Conservation (phyloP, 176 grass and related monocot genomes). For the Microstegium vimineum region DNA sequence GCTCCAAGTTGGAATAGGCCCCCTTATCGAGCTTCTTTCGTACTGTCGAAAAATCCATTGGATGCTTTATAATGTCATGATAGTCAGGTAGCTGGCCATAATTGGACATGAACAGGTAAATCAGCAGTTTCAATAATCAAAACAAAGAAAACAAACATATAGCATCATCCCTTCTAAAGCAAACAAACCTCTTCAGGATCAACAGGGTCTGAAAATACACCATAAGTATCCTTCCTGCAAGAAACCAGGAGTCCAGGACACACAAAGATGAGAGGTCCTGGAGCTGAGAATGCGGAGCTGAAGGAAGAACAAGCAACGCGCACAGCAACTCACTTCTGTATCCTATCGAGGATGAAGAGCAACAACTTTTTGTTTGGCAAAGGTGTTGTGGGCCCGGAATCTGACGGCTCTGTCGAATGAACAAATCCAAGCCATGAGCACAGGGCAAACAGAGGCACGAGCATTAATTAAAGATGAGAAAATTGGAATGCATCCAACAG, state of each 20-base stretch:
- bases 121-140: slow-evolving; percentile 14
- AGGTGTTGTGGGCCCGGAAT: slow-evolving; percentile 89
- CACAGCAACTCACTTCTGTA: slow-evolving; percentile 91
- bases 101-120: slow-evolving; percentile 27
- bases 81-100: slow-evolving; percentile 83
- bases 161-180: not conserved
- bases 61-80: slow-evolving; percentile 88
- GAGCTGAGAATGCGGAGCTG: not conserved
- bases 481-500: slow-evolving; percentile 25
- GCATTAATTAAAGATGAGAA: slow-evolving; percentile 46
- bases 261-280: not conserved
- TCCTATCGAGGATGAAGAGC: slow-evolving; percentile 86
- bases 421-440: slow-evolving; percentile 37
- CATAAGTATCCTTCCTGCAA: slow-evolving; percentile 94
- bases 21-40: slow-evolving; percentile 66
- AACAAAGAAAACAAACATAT: slow-evolving; percentile 12
- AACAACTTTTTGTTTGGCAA: slow-evolving; percentile 98
- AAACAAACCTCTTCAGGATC: slow-evolving; percentile 90
- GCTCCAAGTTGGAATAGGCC: slow-evolving; percentile 70
- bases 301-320: slow-evolving; percentile 8
- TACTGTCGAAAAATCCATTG: slow-evolving; percentile 93
- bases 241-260: slow-evolving; percentile 45
- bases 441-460: slow-evolving; percentile 17
- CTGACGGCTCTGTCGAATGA: slow-evolving; percentile 53
- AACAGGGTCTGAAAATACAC: slow-evolving; percentile 83